These are phyloP conservation scores for Yamadazyma conglobata DNA, from an alignment of 1,139 yeast genomes.

Conservation along the genomic window DNA sequence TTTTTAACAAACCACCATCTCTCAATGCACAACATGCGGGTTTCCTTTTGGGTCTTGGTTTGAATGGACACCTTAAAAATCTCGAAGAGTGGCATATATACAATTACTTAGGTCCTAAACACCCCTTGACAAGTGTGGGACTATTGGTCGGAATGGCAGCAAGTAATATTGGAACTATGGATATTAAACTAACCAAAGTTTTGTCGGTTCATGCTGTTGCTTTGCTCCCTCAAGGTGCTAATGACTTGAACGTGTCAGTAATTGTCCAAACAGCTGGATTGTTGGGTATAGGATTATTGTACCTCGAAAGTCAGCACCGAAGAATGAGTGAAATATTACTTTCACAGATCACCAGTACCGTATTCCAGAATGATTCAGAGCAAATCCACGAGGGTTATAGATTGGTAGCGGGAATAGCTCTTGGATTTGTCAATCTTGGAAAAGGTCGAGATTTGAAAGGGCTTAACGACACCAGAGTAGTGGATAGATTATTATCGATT, in stretches of 20 bases:
- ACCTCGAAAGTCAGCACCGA: constrained; percentile 74
- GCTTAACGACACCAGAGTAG: constrained; percentile 64
- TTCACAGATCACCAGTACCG: constrained; percentile 58
- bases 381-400: constrained; percentile 79
- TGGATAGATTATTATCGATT: constrained; percentile 59
- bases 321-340: constrained; percentile 82
- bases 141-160: constrained; percentile 91
- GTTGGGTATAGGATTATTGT: constrained; percentile 83
- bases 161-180: constrained; percentile 79
- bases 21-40: constrained; percentile 90
- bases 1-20: constrained; percentile 73
- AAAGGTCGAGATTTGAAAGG: constrained; percentile 65
- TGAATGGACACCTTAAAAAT: constrained; percentile 80
- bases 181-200: constrained; percentile 83
- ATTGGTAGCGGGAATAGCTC: constrained; percentile 81
- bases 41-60: constrained; percentile 84
- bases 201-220: constrained; percentile 93
- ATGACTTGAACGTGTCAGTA: constrained; percentile 78
- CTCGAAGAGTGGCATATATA: constrained; percentile 97
- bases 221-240: constrained; percentile 84
- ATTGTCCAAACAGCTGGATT: constrained; percentile 91
- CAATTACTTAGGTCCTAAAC: constrained; percentile 89
- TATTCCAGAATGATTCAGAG: constrained; percentile 54
- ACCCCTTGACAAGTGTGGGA: constrained; percentile 81
- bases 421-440: constrained; percentile 86